phyloP scores from a whole-genome alignment of 805 yeast genomes.

The Lipomyces japonicus region DNA sequence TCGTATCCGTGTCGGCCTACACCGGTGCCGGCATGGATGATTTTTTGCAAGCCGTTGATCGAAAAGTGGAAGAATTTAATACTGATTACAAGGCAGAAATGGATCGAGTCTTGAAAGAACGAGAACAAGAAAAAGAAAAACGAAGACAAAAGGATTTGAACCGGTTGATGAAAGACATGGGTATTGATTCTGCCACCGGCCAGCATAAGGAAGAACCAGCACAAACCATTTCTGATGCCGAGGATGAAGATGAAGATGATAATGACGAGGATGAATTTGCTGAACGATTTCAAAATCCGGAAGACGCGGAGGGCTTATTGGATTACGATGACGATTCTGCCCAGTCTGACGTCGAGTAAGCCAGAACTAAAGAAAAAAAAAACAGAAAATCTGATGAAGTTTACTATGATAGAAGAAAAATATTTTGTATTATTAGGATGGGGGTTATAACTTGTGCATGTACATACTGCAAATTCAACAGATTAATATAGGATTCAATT shows the following conservation, averaged over 20 bases:
- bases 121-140: slow-evolving; percentile 68
- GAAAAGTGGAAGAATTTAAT: slow-evolving; percentile 82
- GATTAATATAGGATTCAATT: too few relatives aligned
- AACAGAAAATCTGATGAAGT: not conserved
- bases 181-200: slow-evolving; percentile 51
- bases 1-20: slow-evolving; percentile 85
- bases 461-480: too few relatives aligned
- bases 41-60: slow-evolving; percentile 76
- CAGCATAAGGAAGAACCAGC: slow-evolving; percentile 58
- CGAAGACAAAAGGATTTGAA: slow-evolving; percentile 68
- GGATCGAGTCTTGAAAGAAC: slow-evolving; percentile 70
- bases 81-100: slow-evolving; percentile 80
- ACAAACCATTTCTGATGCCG: slow-evolving; percentile 54
- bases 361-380: not conserved
- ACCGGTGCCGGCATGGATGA: slow-evolving; percentile 96
- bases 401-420: too few relatives aligned
- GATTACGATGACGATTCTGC: slow-evolving; percentile 33
- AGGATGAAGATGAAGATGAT: slow-evolving; percentile 55
- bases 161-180: slow-evolving; percentile 81
- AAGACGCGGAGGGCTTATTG: slow-evolving; percentile 36
- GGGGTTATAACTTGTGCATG: too few relatives aligned
- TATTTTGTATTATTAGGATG: too few relatives aligned
- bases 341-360: slow-evolving; percentile 12
- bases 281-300: slow-evolving; percentile 35
- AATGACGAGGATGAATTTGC: slow-evolving; percentile 40